Conservation (phyloP, 2,329 filamentous ascomycete genomes). For the Talaromyces sp. region DNA sequence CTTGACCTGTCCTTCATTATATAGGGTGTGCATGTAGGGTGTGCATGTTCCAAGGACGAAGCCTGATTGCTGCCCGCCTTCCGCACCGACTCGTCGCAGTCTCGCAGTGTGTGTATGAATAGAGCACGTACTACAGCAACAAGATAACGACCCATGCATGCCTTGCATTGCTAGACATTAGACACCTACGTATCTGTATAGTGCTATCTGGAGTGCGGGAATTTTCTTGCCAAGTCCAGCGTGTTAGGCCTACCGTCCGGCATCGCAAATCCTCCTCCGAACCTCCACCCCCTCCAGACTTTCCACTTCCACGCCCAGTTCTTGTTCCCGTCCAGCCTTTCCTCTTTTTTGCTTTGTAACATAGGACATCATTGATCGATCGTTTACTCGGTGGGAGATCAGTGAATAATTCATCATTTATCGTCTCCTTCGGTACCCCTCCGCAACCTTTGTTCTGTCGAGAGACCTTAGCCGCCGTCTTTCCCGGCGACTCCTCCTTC, state of each 20-base stretch:
- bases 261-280: constrained; percentile 7
- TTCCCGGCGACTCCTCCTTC: constrained; percentile 23
- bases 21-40: not conserved
- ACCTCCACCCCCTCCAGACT: constrained; percentile 13
- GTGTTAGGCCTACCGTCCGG: not conserved
- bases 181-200: too few relatives aligned
- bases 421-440: constrained; percentile 10
- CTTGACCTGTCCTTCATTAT: not conserved
- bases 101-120: not conserved
- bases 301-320: constrained; percentile 37
- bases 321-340: not conserved
- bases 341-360: constrained; percentile 37
- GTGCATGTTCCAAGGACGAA: not conserved
- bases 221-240: constrained; percentile 16
- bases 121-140: not conserved
- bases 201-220: constrained; percentile 5
- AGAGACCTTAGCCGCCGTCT: constrained; percentile 21
- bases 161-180: not conserved
- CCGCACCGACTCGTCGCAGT: not conserved
- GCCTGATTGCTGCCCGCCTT: constrained; percentile 15
- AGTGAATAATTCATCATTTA: not conserved
- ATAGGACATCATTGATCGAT: not conserved
- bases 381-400: not conserved
- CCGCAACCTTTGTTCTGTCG: constrained; percentile 23
- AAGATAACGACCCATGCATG: not conserved